phyloP scores from a whole-genome alignment of 106 monocot genomes.

The Xerophyta viscosa region DNA sequence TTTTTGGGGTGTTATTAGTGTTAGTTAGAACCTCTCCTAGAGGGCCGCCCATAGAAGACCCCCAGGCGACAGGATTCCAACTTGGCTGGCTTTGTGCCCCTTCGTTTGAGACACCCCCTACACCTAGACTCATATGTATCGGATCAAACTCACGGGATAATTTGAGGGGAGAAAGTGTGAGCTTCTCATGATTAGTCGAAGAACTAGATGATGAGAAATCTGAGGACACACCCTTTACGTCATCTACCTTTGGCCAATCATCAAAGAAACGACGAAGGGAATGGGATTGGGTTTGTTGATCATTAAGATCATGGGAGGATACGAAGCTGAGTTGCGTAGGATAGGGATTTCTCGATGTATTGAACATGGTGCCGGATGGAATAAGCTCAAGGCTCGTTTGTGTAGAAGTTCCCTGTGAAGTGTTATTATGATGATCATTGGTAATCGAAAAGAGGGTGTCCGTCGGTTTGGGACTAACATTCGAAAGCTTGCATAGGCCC shows the following conservation, averaged over 20 bases:
- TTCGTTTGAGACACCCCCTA: constrained; percentile 12
- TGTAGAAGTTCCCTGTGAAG: constrained; percentile 22
- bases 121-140: constrained; percentile 21
- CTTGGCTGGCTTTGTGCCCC: constrained; percentile 11
- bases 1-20: constrained; percentile 31
- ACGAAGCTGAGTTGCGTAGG: constrained; percentile 20
- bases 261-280: constrained; percentile 57
- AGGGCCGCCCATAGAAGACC: constrained; percentile 70
- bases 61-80: constrained; percentile 65
- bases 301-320: constrained; percentile 17
- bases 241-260: too few relatives aligned
- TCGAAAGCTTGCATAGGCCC: constrained; percentile 9
- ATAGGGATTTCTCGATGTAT: constrained; percentile 21
- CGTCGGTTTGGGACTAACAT: constrained; percentile 9
- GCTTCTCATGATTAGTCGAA: constrained; percentile 40
- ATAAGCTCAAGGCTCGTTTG: constrained; percentile 19
- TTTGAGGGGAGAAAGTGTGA: constrained; percentile 36
- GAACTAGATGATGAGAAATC: constrained; percentile 56
- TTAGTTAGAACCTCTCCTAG: constrained; percentile 85
- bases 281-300: constrained; percentile 19
- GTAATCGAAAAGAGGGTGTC: constrained; percentile 12
- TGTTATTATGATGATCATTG: constrained; percentile 23
- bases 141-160: constrained; percentile 33
- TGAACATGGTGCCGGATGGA: constrained; percentile 22
- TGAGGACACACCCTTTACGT: too few relatives aligned